These are phyloP conservation scores for Austroboletus eburneus DNA, from an alignment of 768 basidiomycete species.

Conservation along the genomic window DNA sequence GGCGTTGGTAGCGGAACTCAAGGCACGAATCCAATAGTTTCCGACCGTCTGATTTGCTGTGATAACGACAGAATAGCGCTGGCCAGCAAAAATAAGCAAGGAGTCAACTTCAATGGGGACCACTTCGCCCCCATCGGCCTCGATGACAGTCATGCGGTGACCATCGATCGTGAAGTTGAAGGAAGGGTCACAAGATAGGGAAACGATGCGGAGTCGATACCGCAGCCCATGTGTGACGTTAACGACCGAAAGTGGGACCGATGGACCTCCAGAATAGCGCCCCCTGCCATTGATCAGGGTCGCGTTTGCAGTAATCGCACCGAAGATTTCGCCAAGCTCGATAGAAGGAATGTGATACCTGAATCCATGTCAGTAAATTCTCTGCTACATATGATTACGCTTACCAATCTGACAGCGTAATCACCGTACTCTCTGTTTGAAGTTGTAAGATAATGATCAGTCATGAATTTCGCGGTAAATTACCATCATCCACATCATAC, in stretches of 20 bases:
- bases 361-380: constrained; percentile 7
- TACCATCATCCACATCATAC: constrained; percentile 48
- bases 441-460: not conserved
- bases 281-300: constrained; percentile 53
- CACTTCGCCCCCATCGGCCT: constrained; percentile 45
- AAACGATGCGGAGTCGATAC: constrained; percentile 53
- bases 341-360: constrained; percentile 37
- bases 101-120: constrained; percentile 41
- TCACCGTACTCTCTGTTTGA: constrained; percentile 36
- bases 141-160: constrained; percentile 50
- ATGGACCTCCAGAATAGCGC: constrained; percentile 41
- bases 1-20: too few species aligned
- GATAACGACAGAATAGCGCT: constrained; percentile 44
- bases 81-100: constrained; percentile 30
- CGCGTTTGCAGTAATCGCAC: constrained; percentile 29
- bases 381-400: not conserved
- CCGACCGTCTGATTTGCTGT: constrained; percentile 40
- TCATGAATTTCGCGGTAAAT: not conserved
- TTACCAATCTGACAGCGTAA: constrained; percentile 49
- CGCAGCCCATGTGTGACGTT: constrained; percentile 37
- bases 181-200: constrained; percentile 42
- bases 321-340: constrained; percentile 8
- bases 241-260: constrained; percentile 39
- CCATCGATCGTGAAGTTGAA: constrained; percentile 45
- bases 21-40: constrained; percentile 55